Conservation (phyloP, 169 alveolate genomes). For the Plasmodium gaboni region DNA sequence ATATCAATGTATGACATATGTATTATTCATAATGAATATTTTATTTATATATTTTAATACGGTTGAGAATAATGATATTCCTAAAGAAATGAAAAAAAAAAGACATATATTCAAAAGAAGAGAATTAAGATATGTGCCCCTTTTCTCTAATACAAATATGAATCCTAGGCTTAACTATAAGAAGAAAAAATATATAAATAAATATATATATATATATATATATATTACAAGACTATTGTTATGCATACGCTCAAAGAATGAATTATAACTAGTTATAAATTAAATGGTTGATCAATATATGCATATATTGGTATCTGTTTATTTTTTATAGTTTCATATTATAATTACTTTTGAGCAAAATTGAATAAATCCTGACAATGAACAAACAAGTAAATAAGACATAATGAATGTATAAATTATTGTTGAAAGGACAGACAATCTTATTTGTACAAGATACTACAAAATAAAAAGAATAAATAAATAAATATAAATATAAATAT, state of each 20-base stretch:
- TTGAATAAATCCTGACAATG: slow-evolving; percentile 31
- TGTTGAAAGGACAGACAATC: not conserved
- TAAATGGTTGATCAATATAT: too few relatives aligned
- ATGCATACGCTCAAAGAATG: too few relatives aligned
- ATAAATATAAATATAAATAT: not conserved
- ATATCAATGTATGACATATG: too few relatives aligned
- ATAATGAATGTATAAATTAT: slow-evolving; percentile 5
- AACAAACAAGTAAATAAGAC: slow-evolving; percentile 36
- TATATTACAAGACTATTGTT: too few relatives aligned
- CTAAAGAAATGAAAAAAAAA: slow-evolving; percentile 48
- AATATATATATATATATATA: too few relatives aligned
- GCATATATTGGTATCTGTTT: too few relatives aligned
- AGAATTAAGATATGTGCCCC: slow-evolving; percentile 23
- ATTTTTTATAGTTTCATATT: not conserved
- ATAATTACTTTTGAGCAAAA: slow-evolving; percentile 34
- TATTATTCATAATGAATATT: not conserved
- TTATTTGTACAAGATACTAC: slow-evolving; percentile 4
- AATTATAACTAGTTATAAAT: too few relatives aligned
- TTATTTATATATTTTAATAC: slow-evolving; percentile 21
- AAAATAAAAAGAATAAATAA: not conserved
- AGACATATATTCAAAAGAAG: slow-evolving; percentile 66
- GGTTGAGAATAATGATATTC: slow-evolving; percentile 13
- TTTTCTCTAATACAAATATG: slow-evolving; percentile 22
- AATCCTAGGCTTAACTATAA: slow-evolving; percentile 33
- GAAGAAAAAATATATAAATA: not conserved